Conservation (phyloP, 768 basidiomycete species). For the Boletellus ananas region DNA sequence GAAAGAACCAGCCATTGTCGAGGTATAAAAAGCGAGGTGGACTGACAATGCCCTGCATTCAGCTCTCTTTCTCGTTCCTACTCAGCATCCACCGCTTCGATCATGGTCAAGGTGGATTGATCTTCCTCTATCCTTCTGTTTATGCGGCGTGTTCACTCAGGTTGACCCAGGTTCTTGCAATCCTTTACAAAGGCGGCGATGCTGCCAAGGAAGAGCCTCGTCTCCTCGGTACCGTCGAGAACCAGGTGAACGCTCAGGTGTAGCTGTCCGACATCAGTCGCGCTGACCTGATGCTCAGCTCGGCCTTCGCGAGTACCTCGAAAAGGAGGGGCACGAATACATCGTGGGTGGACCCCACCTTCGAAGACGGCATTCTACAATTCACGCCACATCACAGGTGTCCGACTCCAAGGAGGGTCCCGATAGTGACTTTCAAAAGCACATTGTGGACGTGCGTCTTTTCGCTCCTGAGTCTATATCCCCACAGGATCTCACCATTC, state of each 20-base stretch:
- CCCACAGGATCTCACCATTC: too few relatives aligned
- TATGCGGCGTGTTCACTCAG: too few relatives aligned
- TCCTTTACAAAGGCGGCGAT: constrained; percentile 64
- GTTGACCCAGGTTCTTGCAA: constrained; percentile 46
- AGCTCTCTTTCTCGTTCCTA: too few relatives aligned
- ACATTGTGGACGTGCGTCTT: constrained; percentile 50
- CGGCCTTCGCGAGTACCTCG: constrained; percentile 66
- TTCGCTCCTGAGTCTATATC: too few relatives aligned
- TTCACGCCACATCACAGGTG: constrained; percentile 39
- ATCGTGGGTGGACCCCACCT: constrained; percentile 42
- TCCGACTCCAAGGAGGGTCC: constrained; percentile 78
- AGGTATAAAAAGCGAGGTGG: too few relatives aligned
- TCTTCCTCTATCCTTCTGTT: too few relatives aligned
- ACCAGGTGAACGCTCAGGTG: constrained; percentile 44
- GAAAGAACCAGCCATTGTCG: too few relatives aligned
- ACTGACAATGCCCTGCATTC: too few relatives aligned
- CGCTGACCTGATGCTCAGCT: constrained; percentile 40
- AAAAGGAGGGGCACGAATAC: constrained; percentile 70
- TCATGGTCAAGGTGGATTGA: too few relatives aligned
- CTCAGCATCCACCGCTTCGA: too few relatives aligned
- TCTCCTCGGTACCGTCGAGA: constrained; percentile 75
- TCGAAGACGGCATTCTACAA: too few relatives aligned
- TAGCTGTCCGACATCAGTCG: neutral
- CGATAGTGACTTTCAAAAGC: constrained; percentile 75
- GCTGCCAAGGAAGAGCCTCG: constrained; percentile 67